Conservation (phyloP, 1,284 basidiomycete species). For the Ceratobasidium sp. region DNA sequence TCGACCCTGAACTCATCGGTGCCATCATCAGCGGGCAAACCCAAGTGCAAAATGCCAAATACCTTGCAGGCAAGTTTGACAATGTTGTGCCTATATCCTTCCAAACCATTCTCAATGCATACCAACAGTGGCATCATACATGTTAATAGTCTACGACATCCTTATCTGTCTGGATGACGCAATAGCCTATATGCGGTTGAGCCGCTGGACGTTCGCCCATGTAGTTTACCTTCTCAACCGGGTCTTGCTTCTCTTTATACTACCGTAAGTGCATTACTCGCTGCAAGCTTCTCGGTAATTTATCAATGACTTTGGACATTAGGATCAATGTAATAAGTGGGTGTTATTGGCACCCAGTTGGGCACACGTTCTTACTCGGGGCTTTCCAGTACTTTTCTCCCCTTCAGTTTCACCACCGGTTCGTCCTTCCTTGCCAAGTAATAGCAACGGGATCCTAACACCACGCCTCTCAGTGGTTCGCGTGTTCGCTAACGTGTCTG, state of each 20-base stretch:
- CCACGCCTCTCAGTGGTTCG: background rate
- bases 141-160: conserved; percentile 27
- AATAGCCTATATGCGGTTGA: conserved; percentile 15
- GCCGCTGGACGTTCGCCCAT: conserved; percentile 18
- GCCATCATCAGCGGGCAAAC: too few relatives aligned
- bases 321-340: conserved; percentile 13
- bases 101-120: too few relatives aligned
- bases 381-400: conserved; percentile 10
- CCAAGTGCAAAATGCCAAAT: too few relatives aligned
- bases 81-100: too few relatives aligned
- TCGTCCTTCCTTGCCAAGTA: background rate
- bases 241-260: background rate
- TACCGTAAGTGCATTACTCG: conserved; percentile 31
- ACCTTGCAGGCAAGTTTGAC: too few relatives aligned
- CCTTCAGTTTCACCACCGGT: conserved; percentile 9
- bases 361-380: background rate
- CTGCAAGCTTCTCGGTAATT: too few relatives aligned
- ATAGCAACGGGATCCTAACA: background rate
- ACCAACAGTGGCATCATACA: conserved; percentile 30
- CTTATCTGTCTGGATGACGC: conserved; percentile 9
- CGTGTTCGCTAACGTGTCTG: background rate
- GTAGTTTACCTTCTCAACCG: conserved; percentile 27
- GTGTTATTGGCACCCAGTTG: too few relatives aligned
- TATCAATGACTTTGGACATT: background rate
- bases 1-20: too few relatives aligned